These are phyloP conservation scores for Tulasnella sp. DNA, from an alignment of 768 basidiomycete species.

Conservation along the genomic window DNA sequence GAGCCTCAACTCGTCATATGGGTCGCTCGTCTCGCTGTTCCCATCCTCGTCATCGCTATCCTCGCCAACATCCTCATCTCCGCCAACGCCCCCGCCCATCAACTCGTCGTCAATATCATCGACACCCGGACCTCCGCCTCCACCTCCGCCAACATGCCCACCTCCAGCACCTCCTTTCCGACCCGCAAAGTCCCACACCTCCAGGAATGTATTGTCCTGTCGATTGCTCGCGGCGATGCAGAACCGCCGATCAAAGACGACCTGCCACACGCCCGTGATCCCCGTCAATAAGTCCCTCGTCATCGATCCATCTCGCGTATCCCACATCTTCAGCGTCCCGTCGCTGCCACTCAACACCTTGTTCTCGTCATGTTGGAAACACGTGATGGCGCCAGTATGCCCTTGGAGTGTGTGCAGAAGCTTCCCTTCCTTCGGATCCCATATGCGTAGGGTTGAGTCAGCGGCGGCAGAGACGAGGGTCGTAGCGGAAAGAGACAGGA, in stretches of 20 bases:
- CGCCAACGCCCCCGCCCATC: conserved; percentile 57
- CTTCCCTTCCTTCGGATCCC: conserved; percentile 81
- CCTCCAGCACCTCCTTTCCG: conserved; percentile 50
- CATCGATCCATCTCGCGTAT: conserved; percentile 73
- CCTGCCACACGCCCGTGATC: conserved; percentile 95
- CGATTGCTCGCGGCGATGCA: conserved; percentile 89
- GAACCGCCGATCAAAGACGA: conserved; percentile 87
- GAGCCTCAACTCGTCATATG: conserved; percentile 12
- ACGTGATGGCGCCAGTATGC: conserved; percentile 96
- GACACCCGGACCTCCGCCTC: conserved; percentile 38
- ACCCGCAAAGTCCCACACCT: conserved; percentile 83
- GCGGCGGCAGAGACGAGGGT: conserved; percentile 92
- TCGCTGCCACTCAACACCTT: conserved; percentile 93
- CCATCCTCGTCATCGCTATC: conserved; percentile 11
- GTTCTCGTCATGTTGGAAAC: conserved; percentile 97
- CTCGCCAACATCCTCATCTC: conserved; percentile 43
- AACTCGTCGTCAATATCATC: conserved; percentile 35
- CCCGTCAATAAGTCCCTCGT: conserved; percentile 82
- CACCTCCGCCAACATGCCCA: conserved; percentile 36
- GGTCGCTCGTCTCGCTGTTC: conserved; percentile 15
- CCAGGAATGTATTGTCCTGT: conserved; percentile 62
- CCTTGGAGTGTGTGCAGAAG: conserved; percentile 73
- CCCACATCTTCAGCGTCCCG: conserved; percentile 97
- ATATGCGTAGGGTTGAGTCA: conserved; percentile 87
- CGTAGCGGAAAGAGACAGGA: conserved; percentile 81